phyloP scores from a whole-genome alignment of 306 rosid genomes.

The Citrullus amarus region DNA sequence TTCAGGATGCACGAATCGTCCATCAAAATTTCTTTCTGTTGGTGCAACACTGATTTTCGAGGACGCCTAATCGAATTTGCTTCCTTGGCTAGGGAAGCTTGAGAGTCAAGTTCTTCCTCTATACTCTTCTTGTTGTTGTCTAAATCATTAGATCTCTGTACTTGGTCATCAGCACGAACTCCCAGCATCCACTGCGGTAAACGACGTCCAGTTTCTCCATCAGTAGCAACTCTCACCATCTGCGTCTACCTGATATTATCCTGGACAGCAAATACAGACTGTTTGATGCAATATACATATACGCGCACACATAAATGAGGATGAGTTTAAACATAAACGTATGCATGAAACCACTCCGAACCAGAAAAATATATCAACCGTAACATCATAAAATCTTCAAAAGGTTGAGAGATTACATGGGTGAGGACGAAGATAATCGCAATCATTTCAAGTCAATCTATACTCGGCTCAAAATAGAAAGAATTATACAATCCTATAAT shows the following conservation, averaged over 20 bases:
- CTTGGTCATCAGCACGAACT: slow-evolving; percentile 21
- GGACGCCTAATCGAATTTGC: slow-evolving; percentile 4
- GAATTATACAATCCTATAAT: background rate
- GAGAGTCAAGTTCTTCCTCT: slow-evolving; percentile 15
- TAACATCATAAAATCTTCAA: background rate
- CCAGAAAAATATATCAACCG: background rate
- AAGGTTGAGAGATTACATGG: background rate
- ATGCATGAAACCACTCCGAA: background rate
- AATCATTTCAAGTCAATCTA: background rate
- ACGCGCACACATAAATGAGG: background rate
- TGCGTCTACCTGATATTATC: background rate
- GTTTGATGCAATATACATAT: background rate
- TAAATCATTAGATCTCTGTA: slow-evolving; percentile 18
- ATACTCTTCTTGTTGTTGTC: slow-evolving; percentile 13
- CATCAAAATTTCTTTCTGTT: slow-evolving; percentile 16
- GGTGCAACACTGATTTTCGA: slow-evolving; percentile 9
- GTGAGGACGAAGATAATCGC: background rate
- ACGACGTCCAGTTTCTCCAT: slow-evolving; percentile 40
- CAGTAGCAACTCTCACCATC: slow-evolving; percentile 22
- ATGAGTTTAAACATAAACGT: background rate
- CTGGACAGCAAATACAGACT: background rate
- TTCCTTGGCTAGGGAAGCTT: slow-evolving; percentile 4
- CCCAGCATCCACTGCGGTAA: slow-evolving; percentile 74
- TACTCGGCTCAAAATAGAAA: background rate
- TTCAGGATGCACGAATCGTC: slow-evolving; percentile 19